Evolutionary conservation across 1,284 basidiomycete genomes (phyloP), one percentile per base, ranked within the genome.

Genomic region (Melanopsichium pennsylvanicum): DNA sequence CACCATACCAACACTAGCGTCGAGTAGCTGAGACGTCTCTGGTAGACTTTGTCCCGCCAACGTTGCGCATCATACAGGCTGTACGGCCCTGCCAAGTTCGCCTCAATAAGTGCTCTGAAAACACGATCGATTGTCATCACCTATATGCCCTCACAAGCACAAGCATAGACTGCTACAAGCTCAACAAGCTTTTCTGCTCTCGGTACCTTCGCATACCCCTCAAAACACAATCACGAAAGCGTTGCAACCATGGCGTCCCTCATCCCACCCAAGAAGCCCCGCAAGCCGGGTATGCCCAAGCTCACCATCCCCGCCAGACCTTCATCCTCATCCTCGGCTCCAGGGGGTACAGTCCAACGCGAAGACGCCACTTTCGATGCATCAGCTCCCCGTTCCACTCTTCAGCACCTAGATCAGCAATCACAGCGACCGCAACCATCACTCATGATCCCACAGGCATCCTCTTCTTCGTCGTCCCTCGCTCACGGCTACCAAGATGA

Each of bases 271-370:
- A 75, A 72, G 50, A 59, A 72, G 40, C 70, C 70, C 12, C 63
- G 64, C 47, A 61, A 70, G 56, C 59, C 60, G 22, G 76, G 74
- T n/a, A 67, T 75, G 71, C 78, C 78, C n/a, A 80, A 79, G 48
- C 70, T 80, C 16, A 46, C 60, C 26, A 69, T 78, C 22, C 72
- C 74, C 1, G 44, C 52, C 1, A 26, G 61, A 16, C 67, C 64
- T 11, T 40, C 69, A 9, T 56, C 69, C 1, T 62, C 69, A 6
- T 67, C 63, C 15, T 60, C 58, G 11, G 51, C 63, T n/a, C 55
- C 63, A 22, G 44, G 32, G 3, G 54, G 48, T 8, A 48, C 60
- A 16, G 23, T 44, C 5, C 49, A 52, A 32, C 40, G 40, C 23
- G 49, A 56, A 15, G 58, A 68, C 31, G 39, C 32, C 22, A 12